Percentiles rank a stretch among this genome's conserved stretches.
phyloP scores from a whole-genome alignment of 1,284 basidiomycete genomes.

The Irpex sp. region DNA sequence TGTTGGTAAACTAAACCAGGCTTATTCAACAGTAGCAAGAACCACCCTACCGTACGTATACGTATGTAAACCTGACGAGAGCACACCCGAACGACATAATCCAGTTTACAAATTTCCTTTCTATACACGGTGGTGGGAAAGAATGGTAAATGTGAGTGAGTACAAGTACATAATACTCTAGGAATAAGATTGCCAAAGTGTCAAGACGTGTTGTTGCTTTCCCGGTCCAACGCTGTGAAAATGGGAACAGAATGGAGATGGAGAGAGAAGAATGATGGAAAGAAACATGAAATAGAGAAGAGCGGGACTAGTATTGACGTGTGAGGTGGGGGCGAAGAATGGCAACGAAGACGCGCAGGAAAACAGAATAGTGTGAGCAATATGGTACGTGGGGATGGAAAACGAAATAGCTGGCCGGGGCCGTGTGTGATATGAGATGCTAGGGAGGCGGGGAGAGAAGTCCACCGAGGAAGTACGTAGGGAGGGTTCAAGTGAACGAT shows the following conservation, averaged over 20 bases:
- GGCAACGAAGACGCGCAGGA: neutral
- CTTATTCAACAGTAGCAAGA: no score
- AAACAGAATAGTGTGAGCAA: conserved; percentile 7
- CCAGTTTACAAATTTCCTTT: neutral
- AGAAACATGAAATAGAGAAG: neutral
- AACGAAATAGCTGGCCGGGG: conserved; percentile 17
- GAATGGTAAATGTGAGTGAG: neutral
- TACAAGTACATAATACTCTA: conserved; percentile 14
- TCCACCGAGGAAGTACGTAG: neutral
- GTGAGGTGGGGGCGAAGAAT: neutral
- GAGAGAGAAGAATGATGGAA: conserved; percentile 8
- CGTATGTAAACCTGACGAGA: neutral
- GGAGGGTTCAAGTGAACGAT: neutral
- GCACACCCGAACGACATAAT: neutral
- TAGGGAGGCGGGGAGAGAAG: neutral
- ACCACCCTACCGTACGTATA: no score
- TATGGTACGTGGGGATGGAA: conserved; percentile 21
- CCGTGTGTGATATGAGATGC: conserved; percentile 10
- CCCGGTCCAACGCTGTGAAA: conserved; percentile 3
- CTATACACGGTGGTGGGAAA: neutral
- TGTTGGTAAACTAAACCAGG: no score
- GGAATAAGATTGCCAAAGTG: conserved; percentile 2
- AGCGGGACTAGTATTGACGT: neutral
- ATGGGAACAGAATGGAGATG: neutral
- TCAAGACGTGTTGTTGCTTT: neutral